Conservation (phyloP, 805 yeast genomes). For the Komagataella pastoris region DNA sequence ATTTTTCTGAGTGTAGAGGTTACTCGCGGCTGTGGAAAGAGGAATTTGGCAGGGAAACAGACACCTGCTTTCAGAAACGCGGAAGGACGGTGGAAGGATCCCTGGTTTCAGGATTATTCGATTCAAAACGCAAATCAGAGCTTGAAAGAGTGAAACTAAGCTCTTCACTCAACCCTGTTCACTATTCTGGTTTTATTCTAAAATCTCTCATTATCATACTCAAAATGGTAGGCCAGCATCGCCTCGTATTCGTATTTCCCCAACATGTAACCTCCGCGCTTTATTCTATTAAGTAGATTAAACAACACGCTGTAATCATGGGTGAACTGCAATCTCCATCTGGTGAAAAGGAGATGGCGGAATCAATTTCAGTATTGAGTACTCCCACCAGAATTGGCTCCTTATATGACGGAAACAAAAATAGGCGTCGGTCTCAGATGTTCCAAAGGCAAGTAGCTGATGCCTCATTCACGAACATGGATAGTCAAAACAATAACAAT, state of each 20-base stretch:
- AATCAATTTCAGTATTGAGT: not conserved
- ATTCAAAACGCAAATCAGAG: not conserved
- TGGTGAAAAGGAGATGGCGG: not conserved
- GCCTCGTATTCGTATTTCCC: not conserved
- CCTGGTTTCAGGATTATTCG: not conserved
- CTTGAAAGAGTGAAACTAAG: not conserved
- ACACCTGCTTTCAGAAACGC: not conserved
- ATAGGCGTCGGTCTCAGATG: not conserved
- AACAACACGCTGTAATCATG: not conserved
- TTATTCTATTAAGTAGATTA: not conserved
- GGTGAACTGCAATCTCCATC: not conserved
- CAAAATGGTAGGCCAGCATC: not conserved
- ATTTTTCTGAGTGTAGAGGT: not conserved
- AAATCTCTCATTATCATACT: not conserved
- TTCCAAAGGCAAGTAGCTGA: not conserved
- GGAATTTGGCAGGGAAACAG: not conserved
- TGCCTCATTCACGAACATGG: not conserved
- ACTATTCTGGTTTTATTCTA: too few relatives aligned
- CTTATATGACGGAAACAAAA: not conserved
- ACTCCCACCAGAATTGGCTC: not conserved
- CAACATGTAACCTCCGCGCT: not conserved
- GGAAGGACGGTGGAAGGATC: not conserved
- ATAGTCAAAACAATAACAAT: not conserved
- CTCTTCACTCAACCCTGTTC: too few relatives aligned
- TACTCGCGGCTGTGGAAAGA: not conserved